Base-by-base conservation (phyloP, 768 basidiomycete genomes). In the Suillus subluteus region DNA sequence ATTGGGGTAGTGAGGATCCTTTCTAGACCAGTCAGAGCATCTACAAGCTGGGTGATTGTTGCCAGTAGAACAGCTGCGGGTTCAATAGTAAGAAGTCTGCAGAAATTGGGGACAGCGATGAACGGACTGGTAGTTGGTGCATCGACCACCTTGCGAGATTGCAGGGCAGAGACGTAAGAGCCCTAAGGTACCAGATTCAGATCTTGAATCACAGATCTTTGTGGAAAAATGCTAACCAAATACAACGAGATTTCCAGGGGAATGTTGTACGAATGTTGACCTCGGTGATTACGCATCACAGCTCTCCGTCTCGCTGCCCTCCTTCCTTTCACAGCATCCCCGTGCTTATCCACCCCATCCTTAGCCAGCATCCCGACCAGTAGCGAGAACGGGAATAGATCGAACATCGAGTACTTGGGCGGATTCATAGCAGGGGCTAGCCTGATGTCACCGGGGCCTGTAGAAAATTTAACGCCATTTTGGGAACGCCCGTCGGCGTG, bases 1-100 rank as follows among this genome's bases (percentile, higher is more conserved):
- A 92, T 90, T 4, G 91, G 90, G 1, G 90, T 90, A 0, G 90
- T 91, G 6, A 92, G 80, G 67, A 91, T 90, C 50, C 91, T 80
- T 71, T 92, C 91, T 1, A 92, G 79, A 5, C 88, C 88, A 13
- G 90, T 91, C 58, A 92, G 78, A 37, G 86, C 83, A 64, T 91
- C 89, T 4, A 88, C 86, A 26, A 91, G 82, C 66, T 83, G 81
- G 69, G 82, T 85, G 11, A 91, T 73, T 5, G 87, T 73, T 2
- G 67, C 73, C 0, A 88, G 63, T 21, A 91, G 78, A 15, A 73
- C 74, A 69, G 81, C 88, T 89, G 67, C 16, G 66, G 62, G 54
- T 50, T 52, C 52, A 54, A 23, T 13, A 52, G 26, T 48, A 30
- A 62, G 46, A 52, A 58, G 23, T 41, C 46, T 23, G 35, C 12